A percentile compares a stretch with the other conserved stretches of the same genome.
These are phyloP conservation scores for bread wheat (Triticum aestivum) DNA, from an alignment of 176 grass and related monocot species.

Conservation along the genomic window IWGSC_CS_RefSeq_v2.1 NC_057795.1:176196485-176196984, in stretches of 20 bases:
- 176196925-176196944: conserved; percentile 71
- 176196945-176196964: conserved; percentile 28
- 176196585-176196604: neutral
- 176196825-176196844: conserved; percentile 51
- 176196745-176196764: neutral
- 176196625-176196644: neutral
- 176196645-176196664: neutral
- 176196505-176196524: neutral
- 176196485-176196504: neutral
- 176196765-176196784: conserved; percentile 25
- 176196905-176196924: conserved; percentile 55
- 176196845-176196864: conserved; percentile 22
- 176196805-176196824: conserved; percentile 42
- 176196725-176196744: neutral
- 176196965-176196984: conserved; percentile 5
- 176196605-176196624: neutral
- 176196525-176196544: neutral
- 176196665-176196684: neutral
- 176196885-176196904: neutral
- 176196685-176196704: neutral
- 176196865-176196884: conserved; percentile 22
- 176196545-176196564: neutral
- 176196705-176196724: neutral
- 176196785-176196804: neutral
- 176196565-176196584: neutral